A percentile compares a stretch with the other conserved stretches of the same genome.
phyloP scores from a whole-genome alignment of 257 asterid genomes.

The Cruciata laevipes region DNA sequence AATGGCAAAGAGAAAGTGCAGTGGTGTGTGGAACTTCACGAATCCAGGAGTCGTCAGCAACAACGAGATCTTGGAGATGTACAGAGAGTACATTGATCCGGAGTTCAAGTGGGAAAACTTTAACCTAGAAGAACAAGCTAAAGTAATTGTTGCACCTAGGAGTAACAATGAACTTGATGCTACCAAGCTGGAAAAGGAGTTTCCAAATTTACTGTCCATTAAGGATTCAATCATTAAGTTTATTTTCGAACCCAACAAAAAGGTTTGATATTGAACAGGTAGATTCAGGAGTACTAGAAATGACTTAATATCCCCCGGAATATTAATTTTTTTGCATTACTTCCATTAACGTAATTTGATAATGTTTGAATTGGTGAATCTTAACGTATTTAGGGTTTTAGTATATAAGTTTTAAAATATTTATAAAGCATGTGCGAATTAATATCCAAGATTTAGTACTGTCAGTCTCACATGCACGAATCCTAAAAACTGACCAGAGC shows the following conservation, averaged over 20 bases:
- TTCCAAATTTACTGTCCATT: not conserved
- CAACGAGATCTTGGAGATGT: not conserved
- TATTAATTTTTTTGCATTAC: no score
- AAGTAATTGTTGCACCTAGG: not conserved
- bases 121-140: not conserved
- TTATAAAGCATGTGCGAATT: no score
- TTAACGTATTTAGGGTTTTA: no score
- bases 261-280: not conserved
- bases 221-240: not conserved
- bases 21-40: not conserved
- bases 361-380: no score
- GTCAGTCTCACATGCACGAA: no score
- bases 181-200: not conserved
- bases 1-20: not conserved
- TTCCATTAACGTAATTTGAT: no score
- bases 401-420: no score
- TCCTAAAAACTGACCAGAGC: no score
- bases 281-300: not conserved
- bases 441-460: no score
- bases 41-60: not conserved
- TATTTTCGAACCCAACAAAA: not conserved
- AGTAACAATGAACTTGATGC: not conserved
- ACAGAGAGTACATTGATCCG: not conserved
- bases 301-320: not conserved
- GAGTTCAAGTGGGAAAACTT: slow-evolving; percentile 1